phyloP scores from a whole-genome alignment of 225 moss, liverwort and hornwort species.

The Sphagnum tenellum region DNA sequence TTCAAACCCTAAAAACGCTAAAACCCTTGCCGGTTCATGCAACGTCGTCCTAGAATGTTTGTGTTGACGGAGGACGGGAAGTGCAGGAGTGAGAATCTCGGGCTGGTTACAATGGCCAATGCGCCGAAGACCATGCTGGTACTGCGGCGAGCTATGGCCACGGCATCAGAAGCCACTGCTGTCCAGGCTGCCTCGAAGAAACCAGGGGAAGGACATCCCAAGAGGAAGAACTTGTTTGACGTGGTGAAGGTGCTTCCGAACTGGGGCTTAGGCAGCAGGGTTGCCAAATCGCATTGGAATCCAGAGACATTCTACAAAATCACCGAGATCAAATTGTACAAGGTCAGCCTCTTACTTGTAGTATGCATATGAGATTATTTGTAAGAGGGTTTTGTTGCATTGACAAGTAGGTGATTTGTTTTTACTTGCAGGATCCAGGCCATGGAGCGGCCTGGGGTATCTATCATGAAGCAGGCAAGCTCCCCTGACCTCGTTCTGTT shows the following conservation, averaged over 20 bases:
- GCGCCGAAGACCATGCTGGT: constrained; percentile 7
- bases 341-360: constrained; percentile 9
- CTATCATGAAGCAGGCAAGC: constrained; percentile 34
- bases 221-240: constrained; percentile 38
- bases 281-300: constrained; percentile 37
- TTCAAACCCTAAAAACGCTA: too few species aligned
- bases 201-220: constrained; percentile 18
- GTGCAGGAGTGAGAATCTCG: too few species aligned
- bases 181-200: constrained; percentile 13
- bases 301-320: constrained; percentile 22
- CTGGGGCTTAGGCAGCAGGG: constrained; percentile 27
- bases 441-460: constrained; percentile 44
- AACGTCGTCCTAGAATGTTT: too few species aligned
- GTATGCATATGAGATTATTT: too few species aligned
- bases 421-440: constrained; percentile 27
- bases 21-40: too few species aligned
- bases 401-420: neutral
- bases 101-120: too few species aligned
- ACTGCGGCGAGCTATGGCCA: constrained; percentile 18
- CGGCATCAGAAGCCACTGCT: constrained; percentile 3
- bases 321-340: constrained; percentile 26
- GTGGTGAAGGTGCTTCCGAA: constrained; percentile 18
- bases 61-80: too few species aligned
- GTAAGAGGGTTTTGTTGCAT: too few species aligned
- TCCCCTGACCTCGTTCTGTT: neutral